phyloP scores from a whole-genome alignment of 1,284 basidiomycete genomes.

The Ustilago bromivora region DNA sequence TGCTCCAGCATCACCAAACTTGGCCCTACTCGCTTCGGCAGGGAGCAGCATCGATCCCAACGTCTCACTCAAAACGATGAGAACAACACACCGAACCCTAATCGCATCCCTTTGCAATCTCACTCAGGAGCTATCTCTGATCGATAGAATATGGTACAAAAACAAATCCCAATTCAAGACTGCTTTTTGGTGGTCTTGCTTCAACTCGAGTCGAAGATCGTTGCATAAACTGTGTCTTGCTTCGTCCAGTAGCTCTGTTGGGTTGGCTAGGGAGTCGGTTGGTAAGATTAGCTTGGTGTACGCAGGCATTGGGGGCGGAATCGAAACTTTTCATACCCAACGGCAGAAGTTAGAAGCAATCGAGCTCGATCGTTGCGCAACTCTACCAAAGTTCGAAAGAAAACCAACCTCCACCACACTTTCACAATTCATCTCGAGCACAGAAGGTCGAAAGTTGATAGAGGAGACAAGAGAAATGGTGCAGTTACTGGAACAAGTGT shows the following conservation, averaged over 20 bases:
- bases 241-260: not conserved
- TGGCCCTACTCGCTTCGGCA: not conserved
- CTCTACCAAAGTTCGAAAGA: constrained; percentile 8
- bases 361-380: not conserved
- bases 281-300: not conserved
- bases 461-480: not conserved
- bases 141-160: constrained; percentile 45
- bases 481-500: not conserved
- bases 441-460: not conserved
- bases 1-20: not conserved
- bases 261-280: not conserved
- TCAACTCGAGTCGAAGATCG: constrained; percentile 14
- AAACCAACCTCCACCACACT: not conserved
- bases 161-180: constrained; percentile 31
- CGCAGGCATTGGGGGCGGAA: constrained; percentile 10
- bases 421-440: not conserved
- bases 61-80: constrained; percentile 6
- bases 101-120: not conserved
- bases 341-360: too few relatives aligned
- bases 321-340: not conserved
- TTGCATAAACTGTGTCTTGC: not conserved
- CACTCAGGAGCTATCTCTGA: not conserved
- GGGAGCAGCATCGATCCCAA: not conserved
- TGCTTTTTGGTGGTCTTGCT: constrained; percentile 25
- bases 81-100: constrained; percentile 4